These are phyloP conservation scores for Linnemannia schmuckeri DNA, from an alignment of 192 early-diverging fungal genomes.

Conservation along the genomic window DNA sequence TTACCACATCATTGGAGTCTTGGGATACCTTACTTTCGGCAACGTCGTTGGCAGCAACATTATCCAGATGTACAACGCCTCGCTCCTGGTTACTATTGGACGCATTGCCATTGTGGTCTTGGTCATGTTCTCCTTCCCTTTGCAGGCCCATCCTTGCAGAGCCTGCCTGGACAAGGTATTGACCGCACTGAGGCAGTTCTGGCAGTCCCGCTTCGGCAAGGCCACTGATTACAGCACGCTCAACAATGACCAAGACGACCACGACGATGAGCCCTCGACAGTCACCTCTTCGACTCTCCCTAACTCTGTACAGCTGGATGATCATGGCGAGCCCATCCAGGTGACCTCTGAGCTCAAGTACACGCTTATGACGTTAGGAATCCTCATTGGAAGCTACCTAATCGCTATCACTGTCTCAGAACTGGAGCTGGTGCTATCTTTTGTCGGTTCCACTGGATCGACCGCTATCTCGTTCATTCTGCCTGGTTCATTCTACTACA, in stretches of 20 bases:
- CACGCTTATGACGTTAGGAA: conserved; percentile 73
- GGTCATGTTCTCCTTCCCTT: conserved; percentile 91
- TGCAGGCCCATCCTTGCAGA: conserved; percentile 94
- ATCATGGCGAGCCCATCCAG: conserved; percentile 33
- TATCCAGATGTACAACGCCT: conserved; percentile 83
- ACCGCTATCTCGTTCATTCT: conserved; percentile 97
- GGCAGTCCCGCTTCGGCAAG: conserved; percentile 45
- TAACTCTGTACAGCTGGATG: conserved; percentile 13
- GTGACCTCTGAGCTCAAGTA: conserved; percentile 67
- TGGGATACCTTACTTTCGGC: conserved; percentile 96
- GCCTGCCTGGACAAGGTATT: conserved; percentile 91
- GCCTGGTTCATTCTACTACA: conserved; percentile 94
- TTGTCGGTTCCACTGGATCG: conserved; percentile 97
- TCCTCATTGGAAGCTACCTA: conserved; percentile 78
- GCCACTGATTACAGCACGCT: conserved; percentile 20
- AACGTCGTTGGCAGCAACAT: conserved; percentile 86
- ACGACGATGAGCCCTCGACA: neutral
- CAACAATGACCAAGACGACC: neutral
- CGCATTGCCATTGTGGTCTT: conserved; percentile 90
- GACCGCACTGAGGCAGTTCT: conserved; percentile 43
- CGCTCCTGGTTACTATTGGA: conserved; percentile 82
- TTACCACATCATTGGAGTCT: conserved; percentile 88
- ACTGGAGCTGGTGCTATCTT: conserved; percentile 85
- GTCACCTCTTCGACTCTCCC: conserved; percentile 1
- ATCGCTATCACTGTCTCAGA: conserved; percentile 83